A percentile compares a stretch with the other conserved stretches of the same genome.
Evolutionary conservation across 345 rosid species (phyloP).

Genomic region (Turritis glabra): DNA sequence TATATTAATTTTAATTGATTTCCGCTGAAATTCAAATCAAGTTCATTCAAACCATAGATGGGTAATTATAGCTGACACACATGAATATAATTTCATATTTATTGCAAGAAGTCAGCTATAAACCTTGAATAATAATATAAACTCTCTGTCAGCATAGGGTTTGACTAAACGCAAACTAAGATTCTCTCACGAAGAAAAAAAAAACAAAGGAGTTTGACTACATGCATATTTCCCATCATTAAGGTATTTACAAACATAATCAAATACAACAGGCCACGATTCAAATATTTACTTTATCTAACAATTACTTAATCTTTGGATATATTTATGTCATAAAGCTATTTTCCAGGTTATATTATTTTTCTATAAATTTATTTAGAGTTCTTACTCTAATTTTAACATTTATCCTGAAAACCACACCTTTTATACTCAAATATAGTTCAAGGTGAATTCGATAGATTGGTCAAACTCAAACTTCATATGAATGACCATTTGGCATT

Average conservation of each 20-base stretch:
- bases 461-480: slow-evolving; percentile 18
- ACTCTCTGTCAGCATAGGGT: slow-evolving; percentile 7
- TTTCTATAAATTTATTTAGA: background rate
- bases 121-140: slow-evolving; percentile 9
- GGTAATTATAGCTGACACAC: slow-evolving; percentile 18
- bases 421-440: background rate
- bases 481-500: slow-evolving; percentile 26
- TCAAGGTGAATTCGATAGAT: background rate
- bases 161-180: slow-evolving; percentile 23
- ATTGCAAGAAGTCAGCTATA: slow-evolving; percentile 24
- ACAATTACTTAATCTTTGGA: background rate
- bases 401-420: background rate
- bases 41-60: background rate
- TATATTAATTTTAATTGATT: background rate
- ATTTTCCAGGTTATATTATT: background rate
- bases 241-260: background rate
- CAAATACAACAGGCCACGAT: background rate
- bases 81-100: background rate
- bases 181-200: slow-evolving; percentile 9
- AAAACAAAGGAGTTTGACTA: background rate
- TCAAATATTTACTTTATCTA: background rate
- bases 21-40: background rate
- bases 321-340: background rate
- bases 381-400: no score
- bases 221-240: background rate